Evolutionary conservation across 805 yeast genomes (phyloP), one percentile per base, ranked within the genome.

Genomic region (Zygosaccharomyces gambellarensis): DNA sequence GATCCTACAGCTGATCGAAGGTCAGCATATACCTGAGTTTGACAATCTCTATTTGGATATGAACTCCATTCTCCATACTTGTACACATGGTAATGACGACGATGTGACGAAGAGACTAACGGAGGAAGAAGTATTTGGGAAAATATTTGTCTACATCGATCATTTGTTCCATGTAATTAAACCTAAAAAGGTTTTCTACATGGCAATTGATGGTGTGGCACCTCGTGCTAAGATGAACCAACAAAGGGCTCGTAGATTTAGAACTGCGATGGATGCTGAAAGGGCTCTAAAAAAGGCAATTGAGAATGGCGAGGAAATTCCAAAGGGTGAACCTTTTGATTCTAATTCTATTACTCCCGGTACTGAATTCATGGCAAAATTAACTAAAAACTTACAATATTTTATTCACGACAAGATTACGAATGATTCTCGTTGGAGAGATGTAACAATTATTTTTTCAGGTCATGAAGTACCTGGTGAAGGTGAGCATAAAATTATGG

Each of bases 151-250:
- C 30, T 94, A 94, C 63, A 92, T 94, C 55, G 99, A 94, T 66
- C 97, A 94, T 68, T 73, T 94, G 49, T 92, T 94, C 62, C 83
- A 83, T 53, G 81, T 89, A 23, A 90, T 94, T 56, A 82, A 83
- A 65, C 99, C 99, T 7, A 77, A 86, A 60, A 79, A 88, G 64
- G 80, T 85, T 11, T 87, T 92, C 59, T 90, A 85, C 65, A 90
- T 92, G 96, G 98, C 99, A 3, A 87, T 92, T 60, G 99, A 92
- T 71, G 99, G 99, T 65, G 98, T 92, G 45, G 99, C 99, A 0
- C 99, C 99, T 38, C 76, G 99, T 66, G 99, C 99, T 9, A 92
- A 92, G 65, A 90, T 92, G 97, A 92, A 92, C 66, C 98, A 92
- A 70, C 99, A 92, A 70, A 81, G 99, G 71, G 82, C 97, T 0